Evolutionary conservation across 129 eudicot genomes (phyloP).

Genomic region (Flaveria brownii): DNA sequence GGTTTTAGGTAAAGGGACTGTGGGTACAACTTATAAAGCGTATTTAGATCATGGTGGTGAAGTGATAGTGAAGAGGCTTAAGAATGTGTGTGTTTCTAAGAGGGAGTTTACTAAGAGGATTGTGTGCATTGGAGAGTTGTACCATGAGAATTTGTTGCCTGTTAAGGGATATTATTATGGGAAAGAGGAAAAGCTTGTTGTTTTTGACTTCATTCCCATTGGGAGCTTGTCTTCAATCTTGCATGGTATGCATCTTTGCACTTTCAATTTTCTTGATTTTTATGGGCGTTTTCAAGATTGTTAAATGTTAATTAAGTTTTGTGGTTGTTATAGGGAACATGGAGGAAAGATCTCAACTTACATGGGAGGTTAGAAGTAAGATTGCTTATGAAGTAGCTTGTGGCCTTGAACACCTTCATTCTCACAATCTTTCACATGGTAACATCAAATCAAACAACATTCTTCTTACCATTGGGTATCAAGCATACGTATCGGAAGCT

Average conservation of each 20-base stretch:
- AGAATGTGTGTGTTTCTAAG: slow-evolving; percentile 48
- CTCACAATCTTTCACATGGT: slow-evolving; percentile 46
- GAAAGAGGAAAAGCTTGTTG: slow-evolving; percentile 68
- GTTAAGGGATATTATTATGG: slow-evolving; percentile 56
- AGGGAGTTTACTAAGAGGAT: slow-evolving; percentile 49
- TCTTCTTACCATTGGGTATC: slow-evolving; percentile 34
- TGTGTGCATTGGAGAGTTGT: slow-evolving; percentile 44
- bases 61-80: slow-evolving; percentile 68
- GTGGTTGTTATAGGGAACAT: slow-evolving; percentile 32
- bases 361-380: slow-evolving; percentile 48
- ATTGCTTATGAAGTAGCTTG: slow-evolving; percentile 50
- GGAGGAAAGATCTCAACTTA: slow-evolving; percentile 33
- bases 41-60: slow-evolving; percentile 43
- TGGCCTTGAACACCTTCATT: slow-evolving; percentile 52
- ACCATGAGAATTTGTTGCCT: slow-evolving; percentile 60
- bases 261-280: neutral
- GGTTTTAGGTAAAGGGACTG: slow-evolving; percentile 53
- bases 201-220: slow-evolving; percentile 48
- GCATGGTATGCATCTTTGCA: slow-evolving; percentile 48
- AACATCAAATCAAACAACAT: slow-evolving; percentile 58
- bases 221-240: slow-evolving; percentile 61
- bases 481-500: slow-evolving; percentile 41
- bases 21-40: slow-evolving; percentile 66
- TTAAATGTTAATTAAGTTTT: neutral
- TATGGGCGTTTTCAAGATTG: neutral